A percentile compares a stretch with the other conserved stretches of the same genome.
phyloP scores from a whole-genome alignment of 306 rosid species.

The Castanospermum australe region DNA sequence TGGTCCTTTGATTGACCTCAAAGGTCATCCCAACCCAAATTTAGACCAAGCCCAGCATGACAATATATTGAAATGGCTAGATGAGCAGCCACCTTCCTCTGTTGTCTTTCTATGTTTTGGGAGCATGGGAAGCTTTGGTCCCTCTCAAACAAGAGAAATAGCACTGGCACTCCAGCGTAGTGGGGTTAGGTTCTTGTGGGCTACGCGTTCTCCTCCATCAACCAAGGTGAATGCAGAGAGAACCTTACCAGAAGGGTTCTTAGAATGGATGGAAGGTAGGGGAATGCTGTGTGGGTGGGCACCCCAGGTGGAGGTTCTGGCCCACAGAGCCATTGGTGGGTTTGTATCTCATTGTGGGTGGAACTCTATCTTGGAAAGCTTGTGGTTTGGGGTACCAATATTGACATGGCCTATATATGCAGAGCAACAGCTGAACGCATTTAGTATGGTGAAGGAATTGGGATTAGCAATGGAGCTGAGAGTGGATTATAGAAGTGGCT shows the following conservation, averaged over 20 bases:
- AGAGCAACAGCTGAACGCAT: slow-evolving; percentile 73
- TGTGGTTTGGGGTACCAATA: slow-evolving; percentile 73
- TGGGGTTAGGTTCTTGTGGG: slow-evolving; percentile 64
- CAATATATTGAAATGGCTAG: slow-evolving; percentile 53
- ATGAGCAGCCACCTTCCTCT: slow-evolving; percentile 44
- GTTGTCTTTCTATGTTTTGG: slow-evolving; percentile 71
- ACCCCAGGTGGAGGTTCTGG: slow-evolving; percentile 54
- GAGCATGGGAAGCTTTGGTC: slow-evolving; percentile 53
- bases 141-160: slow-evolving; percentile 57
- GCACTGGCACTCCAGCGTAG: slow-evolving; percentile 49
- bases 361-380: slow-evolving; percentile 68
- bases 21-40: slow-evolving; percentile 24
- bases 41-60: slow-evolving; percentile 41
- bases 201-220: slow-evolving; percentile 29
- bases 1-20: slow-evolving; percentile 55
- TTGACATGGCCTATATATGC: slow-evolving; percentile 74
- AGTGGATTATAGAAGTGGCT: slow-evolving; percentile 40
- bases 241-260: slow-evolving; percentile 57
- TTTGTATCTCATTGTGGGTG: slow-evolving; percentile 72
- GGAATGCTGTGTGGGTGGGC: slow-evolving; percentile 67
- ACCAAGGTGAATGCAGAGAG: slow-evolving; percentile 14
- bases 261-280: slow-evolving; percentile 47
- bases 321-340: slow-evolving; percentile 53
- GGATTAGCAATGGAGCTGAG: slow-evolving; percentile 48
- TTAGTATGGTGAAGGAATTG: slow-evolving; percentile 48